Conservation (phyloP, 202 grass and related monocot species). For the Bolboschoenoplectus hybrid region DNA sequence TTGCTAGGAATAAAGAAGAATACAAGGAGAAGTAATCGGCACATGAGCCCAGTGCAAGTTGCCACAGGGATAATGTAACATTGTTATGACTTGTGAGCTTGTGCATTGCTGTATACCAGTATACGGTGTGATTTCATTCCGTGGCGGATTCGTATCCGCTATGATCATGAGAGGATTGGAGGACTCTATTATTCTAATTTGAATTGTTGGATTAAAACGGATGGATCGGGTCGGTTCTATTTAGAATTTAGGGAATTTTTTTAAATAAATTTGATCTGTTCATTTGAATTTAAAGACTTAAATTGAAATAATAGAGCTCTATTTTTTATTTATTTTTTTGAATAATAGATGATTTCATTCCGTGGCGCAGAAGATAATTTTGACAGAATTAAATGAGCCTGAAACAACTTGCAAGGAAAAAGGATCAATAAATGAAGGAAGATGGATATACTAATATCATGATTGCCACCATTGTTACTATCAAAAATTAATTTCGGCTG, state of each 20-base stretch:
- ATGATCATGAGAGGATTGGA: no score
- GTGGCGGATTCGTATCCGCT: no score
- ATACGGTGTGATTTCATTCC: no score
- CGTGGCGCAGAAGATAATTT: background rate
- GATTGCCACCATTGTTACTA: background rate
- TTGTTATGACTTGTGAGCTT: background rate
- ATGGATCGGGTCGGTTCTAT: no score
- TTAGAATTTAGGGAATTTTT: no score
- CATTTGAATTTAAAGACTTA: background rate
- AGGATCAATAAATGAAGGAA: background rate
- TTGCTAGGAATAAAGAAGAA: background rate
- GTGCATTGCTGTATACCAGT: no score
- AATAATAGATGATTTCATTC: no score
- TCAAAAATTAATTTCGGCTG: background rate
- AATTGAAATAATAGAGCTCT: background rate
- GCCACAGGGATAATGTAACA: background rate
- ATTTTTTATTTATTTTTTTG: no score
- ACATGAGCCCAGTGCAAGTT: background rate
- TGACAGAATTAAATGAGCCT: background rate
- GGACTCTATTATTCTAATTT: no score
- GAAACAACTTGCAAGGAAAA: constrained; percentile 14
- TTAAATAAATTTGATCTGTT: no score
- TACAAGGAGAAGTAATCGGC: background rate
- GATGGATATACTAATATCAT: background rate
- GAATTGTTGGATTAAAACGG: no score